Evolutionary conservation across 495 filamentous ascomycete genomes (phyloP).

Genomic region (Lepraria neglecta): DNA sequence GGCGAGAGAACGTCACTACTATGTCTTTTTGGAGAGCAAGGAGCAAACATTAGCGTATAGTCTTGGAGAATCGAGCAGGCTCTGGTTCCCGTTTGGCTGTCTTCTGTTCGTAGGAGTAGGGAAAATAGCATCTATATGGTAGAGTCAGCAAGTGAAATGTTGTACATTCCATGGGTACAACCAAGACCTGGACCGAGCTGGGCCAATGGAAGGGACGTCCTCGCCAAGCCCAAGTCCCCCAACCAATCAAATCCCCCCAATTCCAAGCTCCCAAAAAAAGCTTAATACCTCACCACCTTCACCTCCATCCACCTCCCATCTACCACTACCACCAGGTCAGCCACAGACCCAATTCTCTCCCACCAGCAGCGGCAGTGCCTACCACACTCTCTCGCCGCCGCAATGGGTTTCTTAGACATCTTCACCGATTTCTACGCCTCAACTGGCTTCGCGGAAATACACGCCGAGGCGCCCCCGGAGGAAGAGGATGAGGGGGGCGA

Average conservation of each 20-base stretch:
- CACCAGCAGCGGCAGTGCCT: constrained; percentile 6
- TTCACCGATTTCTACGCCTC: constrained; percentile 56
- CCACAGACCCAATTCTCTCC: background rate
- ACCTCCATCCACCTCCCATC: background rate
- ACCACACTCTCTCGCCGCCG: constrained; percentile 33
- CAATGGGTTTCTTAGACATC: constrained; percentile 59
- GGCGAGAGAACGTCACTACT: too few species aligned
- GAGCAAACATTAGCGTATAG: too few species aligned
- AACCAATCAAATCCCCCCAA: constrained; percentile 18
- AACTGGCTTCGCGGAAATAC: constrained; percentile 50
- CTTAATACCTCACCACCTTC: constrained; percentile 9
- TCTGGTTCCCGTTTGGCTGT: too few species aligned
- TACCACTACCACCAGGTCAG: background rate
- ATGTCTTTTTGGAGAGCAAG: too few species aligned
- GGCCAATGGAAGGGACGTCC: background rate
- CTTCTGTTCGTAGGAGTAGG: too few species aligned
- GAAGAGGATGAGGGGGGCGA: constrained; percentile 47
- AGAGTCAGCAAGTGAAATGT: background rate
- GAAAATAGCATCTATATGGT: too few species aligned
- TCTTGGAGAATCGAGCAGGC: too few species aligned
- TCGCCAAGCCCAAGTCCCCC: too few species aligned
- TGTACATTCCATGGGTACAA: background rate
- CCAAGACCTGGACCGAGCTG: background rate
- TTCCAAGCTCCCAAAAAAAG: constrained; percentile 3
- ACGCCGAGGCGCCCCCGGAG: constrained; percentile 53